These are phyloP conservation scores for Phytophthora pistaciae DNA, from an alignment of 352 stramenopile species.

Conservation along the genomic window DNA sequence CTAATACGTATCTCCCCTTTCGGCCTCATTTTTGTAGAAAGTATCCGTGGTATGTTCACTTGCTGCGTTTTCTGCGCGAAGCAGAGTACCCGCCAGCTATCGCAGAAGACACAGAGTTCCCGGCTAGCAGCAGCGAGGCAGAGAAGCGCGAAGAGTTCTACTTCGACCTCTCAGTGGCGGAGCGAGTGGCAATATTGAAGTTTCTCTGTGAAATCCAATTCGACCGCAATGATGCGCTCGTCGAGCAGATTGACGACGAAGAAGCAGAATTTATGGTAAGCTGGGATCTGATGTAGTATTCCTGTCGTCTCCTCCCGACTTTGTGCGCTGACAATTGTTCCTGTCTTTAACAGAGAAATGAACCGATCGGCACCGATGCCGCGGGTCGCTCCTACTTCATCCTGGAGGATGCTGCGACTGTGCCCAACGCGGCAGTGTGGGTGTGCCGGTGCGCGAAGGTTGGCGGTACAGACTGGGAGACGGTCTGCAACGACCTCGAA, in stretches of 20 bases:
- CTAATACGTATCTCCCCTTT: not conserved
- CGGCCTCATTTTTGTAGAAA: conserved; percentile 35
- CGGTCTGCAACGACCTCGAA: conserved; percentile 61
- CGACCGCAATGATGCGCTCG: conserved; percentile 64
- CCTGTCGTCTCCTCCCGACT: not conserved
- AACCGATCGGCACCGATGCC: conserved; percentile 55
- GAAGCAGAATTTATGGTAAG: conserved; percentile 59
- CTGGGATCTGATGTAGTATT: not conserved
- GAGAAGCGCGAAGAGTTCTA: conserved; percentile 51
- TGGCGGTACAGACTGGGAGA: conserved; percentile 64
- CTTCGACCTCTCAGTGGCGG: conserved; percentile 45
- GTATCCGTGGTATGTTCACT: conserved; percentile 51
- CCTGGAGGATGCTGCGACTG: conserved; percentile 66
- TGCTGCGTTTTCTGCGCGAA: conserved; percentile 56
- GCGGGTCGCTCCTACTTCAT: conserved; percentile 62
- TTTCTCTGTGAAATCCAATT: conserved; percentile 74
- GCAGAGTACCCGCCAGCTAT: conserved; percentile 40
- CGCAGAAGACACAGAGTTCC: conserved; percentile 18
- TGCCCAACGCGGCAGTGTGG: conserved; percentile 64
- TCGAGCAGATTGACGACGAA: conserved; percentile 65
- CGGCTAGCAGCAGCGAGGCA: conserved; percentile 25
- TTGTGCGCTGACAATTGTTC: conserved; percentile 2
- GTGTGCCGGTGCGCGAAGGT: conserved; percentile 59
- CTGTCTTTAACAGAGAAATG: conserved; percentile 50
- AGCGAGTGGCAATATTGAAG: conserved; percentile 65